A percentile compares a stretch with the other conserved stretches of the same genome.
These are phyloP conservation scores for Metarhizium album DNA, from an alignment of 2,329 filamentous ascomycete species.

Conservation along the genomic window DNA sequence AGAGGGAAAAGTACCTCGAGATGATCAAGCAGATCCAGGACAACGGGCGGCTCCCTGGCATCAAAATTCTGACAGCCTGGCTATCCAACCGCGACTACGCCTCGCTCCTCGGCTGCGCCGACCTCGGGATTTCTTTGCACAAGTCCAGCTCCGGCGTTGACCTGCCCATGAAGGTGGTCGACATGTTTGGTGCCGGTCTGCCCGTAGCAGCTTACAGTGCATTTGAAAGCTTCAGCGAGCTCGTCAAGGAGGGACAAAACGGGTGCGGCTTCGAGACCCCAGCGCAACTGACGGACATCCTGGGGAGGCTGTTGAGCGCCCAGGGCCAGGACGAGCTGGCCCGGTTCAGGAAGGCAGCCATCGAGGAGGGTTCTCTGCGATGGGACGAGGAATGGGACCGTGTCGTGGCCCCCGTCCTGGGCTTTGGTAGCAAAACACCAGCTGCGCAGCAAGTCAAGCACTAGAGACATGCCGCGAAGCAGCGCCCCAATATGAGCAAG, in stretches of 20 bases:
- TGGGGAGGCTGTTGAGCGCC: constrained; percentile 53
- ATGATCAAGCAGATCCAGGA: constrained; percentile 51
- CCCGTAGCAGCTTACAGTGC: constrained; percentile 79
- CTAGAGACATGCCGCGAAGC: not conserved
- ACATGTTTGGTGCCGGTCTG: constrained; percentile 94
- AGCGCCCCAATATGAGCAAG: not conserved
- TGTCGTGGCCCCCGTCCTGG: constrained; percentile 64
- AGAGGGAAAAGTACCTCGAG: constrained; percentile 63
- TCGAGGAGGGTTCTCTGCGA: constrained; percentile 60
- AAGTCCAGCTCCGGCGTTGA: constrained; percentile 92
- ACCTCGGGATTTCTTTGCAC: constrained; percentile 84
- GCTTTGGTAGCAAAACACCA: constrained; percentile 20
- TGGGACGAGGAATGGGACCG: constrained; percentile 94
- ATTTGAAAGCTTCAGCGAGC: constrained; percentile 81
- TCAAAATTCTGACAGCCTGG: constrained; percentile 74
- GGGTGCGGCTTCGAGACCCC: constrained; percentile 73
- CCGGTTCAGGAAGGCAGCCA: constrained; percentile 55
- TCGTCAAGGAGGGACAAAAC: constrained; percentile 81
- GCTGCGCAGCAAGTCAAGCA: not conserved
- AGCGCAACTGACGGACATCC: constrained; percentile 49
- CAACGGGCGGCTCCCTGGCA: constrained; percentile 53
- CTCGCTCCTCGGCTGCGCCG: constrained; percentile 68
- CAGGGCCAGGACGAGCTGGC: constrained; percentile 42
- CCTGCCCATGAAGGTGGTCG: constrained; percentile 96
- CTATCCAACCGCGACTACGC: constrained; percentile 79